Evolutionary conservation across 768 basidiomycete species (phyloP).

Genomic region (Mycena capillaripes): DNA sequence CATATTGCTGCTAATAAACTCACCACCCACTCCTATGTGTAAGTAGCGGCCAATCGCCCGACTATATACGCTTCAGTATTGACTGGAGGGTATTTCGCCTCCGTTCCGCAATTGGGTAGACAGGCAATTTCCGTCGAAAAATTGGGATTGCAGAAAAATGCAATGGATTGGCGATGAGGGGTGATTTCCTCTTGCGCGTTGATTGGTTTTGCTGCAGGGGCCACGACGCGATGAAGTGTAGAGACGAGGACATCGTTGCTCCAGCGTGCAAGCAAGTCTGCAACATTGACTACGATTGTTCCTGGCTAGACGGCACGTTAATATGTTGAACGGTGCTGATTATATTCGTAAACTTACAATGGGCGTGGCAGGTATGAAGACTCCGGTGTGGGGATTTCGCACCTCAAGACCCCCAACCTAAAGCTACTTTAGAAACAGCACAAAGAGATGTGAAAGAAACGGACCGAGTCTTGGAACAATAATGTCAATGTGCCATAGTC

Average conservation of each 20-base stretch:
- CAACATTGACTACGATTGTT: conserved; percentile 87
- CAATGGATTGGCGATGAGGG: conserved; percentile 82
- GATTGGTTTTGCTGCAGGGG: conserved; percentile 68
- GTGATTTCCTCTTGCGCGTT: conserved; percentile 67
- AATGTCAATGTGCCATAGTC: conserved; percentile 89
- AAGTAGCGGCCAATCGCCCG: conserved; percentile 73
- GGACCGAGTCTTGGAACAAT: conserved; percentile 82
- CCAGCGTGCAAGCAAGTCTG: conserved; percentile 87
- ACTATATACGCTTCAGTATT: conserved; percentile 86
- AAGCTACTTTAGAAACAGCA: not conserved
- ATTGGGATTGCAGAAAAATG: conserved; percentile 92
- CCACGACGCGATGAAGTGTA: conserved; percentile 87
- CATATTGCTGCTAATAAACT: not conserved
- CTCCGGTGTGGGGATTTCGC: conserved; percentile 81
- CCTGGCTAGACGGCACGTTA: conserved; percentile 65
- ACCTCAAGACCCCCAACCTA: conserved; percentile 88
- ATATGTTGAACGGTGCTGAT: conserved; percentile 2
- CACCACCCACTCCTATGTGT: conserved; percentile 47
- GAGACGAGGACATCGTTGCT: conserved; percentile 85
- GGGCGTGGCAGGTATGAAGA: conserved; percentile 80
- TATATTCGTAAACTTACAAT: conserved; percentile 64
- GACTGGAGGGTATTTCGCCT: conserved; percentile 76
- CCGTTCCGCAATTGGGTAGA: conserved; percentile 73
- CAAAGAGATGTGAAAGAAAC: conserved; percentile 26
- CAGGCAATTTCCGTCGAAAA: conserved; percentile 76